phyloP scores from a whole-genome alignment of 768 basidiomycete genomes.

The Tricholoma flavovirens region DNA sequence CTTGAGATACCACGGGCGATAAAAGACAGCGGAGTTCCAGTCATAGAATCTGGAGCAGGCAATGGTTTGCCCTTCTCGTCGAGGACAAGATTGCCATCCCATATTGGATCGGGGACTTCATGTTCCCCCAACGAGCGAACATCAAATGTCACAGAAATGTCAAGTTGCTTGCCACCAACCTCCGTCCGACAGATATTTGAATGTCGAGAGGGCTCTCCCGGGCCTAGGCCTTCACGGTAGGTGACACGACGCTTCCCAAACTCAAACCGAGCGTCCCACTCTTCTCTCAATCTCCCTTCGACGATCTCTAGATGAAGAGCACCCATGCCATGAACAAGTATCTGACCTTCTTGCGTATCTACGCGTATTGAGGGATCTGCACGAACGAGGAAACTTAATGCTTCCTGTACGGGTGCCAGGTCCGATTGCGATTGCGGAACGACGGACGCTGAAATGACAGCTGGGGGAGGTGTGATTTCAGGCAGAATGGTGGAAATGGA shows the following conservation, averaged over 20 bases:
- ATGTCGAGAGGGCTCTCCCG: constrained; percentile 21
- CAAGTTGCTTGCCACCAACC: constrained; percentile 48
- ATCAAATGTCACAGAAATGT: constrained; percentile 48
- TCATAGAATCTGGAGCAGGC: constrained; percentile 43
- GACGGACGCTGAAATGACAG: constrained; percentile 81
- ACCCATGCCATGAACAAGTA: constrained; percentile 79
- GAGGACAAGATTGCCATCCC: constrained; percentile 75
- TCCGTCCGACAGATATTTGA: constrained; percentile 58
- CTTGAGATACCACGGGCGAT: constrained; percentile 67
- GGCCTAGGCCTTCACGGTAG: constrained; percentile 62
- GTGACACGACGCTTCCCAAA: constrained; percentile 74
- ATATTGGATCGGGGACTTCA: constrained; percentile 60
- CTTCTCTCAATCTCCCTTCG: constrained; percentile 71
- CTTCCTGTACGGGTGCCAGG: constrained; percentile 69
- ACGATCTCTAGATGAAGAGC: constrained; percentile 87
- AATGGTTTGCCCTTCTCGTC: constrained; percentile 47
- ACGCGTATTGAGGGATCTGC: constrained; percentile 87
- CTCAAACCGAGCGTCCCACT: constrained; percentile 75
- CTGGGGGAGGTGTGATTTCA: constrained; percentile 70
- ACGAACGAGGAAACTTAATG: constrained; percentile 64
- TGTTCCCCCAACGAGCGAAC: constrained; percentile 48
- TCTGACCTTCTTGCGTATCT: constrained; percentile 76
- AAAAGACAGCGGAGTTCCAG: constrained; percentile 43
- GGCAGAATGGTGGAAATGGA: constrained; percentile 40
- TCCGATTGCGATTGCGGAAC: constrained; percentile 79